phyloP scores from a whole-genome alignment of 176 grass and related monocot species.

The Oryza meridionalis region DNA sequence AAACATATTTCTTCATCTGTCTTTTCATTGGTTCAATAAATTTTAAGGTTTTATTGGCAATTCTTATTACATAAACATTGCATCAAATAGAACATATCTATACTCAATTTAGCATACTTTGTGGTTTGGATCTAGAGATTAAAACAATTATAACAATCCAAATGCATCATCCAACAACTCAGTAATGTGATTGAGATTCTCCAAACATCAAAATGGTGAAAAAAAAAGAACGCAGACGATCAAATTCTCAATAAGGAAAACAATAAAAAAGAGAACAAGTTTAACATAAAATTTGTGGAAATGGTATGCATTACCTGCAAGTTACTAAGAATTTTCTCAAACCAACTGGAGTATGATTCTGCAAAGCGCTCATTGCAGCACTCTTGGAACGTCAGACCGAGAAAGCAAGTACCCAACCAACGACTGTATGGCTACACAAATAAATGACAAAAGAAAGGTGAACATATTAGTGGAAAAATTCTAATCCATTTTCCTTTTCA shows the following conservation, averaged over 20 bases:
- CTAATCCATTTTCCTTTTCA: constrained; percentile 3
- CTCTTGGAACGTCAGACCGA: constrained; percentile 49
- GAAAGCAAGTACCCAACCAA: constrained; percentile 61
- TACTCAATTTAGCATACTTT: constrained; percentile 8
- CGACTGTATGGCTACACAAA: constrained; percentile 36
- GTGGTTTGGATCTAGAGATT: neutral
- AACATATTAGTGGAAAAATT: constrained; percentile 26
- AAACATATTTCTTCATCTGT: neutral
- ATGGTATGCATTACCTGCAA: constrained; percentile 48
- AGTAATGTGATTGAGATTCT: neutral
- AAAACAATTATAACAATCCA: constrained; percentile 15
- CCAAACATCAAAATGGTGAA: constrained; percentile 12
- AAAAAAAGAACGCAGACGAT: neutral
- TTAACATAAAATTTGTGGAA: constrained; percentile 13
- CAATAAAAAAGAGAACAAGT: neutral
- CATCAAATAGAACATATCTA: neutral
- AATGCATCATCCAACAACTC: neutral
- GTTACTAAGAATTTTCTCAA: constrained; percentile 49
- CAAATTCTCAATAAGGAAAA: neutral
- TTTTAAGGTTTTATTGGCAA: neutral
- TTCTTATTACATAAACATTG: too few species aligned
- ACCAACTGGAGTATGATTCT: constrained; percentile 48
- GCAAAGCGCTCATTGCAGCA: constrained; percentile 50
- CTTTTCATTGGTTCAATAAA: constrained; percentile 17
- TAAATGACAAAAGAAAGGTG: constrained; percentile 17